phyloP scores from a whole-genome alignment of 2,329 filamentous ascomycete species.

The Colletotrichum ledebouriae region DNA sequence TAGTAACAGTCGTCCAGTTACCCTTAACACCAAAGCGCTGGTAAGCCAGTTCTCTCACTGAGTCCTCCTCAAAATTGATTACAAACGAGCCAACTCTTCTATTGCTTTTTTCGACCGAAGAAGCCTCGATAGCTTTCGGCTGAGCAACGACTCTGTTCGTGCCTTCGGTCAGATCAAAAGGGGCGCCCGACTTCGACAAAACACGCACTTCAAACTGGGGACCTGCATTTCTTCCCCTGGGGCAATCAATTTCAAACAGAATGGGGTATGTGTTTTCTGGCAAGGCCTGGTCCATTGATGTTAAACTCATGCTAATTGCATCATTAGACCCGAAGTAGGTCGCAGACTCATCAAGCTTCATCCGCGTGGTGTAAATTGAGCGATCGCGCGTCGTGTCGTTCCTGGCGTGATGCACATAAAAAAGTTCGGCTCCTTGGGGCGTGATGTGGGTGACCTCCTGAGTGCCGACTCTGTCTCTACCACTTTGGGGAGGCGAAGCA shows the following conservation, averaged over 20 bases:
- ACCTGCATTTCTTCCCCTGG: neutral
- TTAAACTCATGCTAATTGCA: slow-evolving; percentile 50
- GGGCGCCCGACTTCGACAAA: slow-evolving; percentile 42
- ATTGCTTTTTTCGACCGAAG: slow-evolving; percentile 13
- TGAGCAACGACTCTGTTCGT: slow-evolving; percentile 47
- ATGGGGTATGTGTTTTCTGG: slow-evolving; percentile 50
- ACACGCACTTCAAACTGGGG: slow-evolving; percentile 44
- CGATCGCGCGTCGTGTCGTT: slow-evolving; percentile 48
- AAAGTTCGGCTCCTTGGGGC: slow-evolving; percentile 49
- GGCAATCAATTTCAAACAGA: slow-evolving; percentile 42
- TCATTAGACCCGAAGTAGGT: slow-evolving; percentile 47
- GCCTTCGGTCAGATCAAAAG: slow-evolving; percentile 46
- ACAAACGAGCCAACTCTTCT: slow-evolving; percentile 38
- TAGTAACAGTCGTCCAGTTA: slow-evolving; percentile 34
- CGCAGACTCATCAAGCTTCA: slow-evolving; percentile 46
- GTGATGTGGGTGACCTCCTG: slow-evolving; percentile 51
- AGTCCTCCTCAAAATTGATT: slow-evolving; percentile 34
- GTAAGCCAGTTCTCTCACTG: slow-evolving; percentile 43
- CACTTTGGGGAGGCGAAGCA: slow-evolving; percentile 47
- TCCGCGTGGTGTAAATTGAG: slow-evolving; percentile 51
- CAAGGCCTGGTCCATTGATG: slow-evolving; percentile 49
- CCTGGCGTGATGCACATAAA: slow-evolving; percentile 53
- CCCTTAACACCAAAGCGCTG: slow-evolving; percentile 41
- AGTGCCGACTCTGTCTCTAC: slow-evolving; percentile 44
- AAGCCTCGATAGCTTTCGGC: slow-evolving; percentile 40